Evolutionary conservation across 108 stramenopile species (phyloP), one percentile per base, ranked within the genome.

Genomic region (Fragilariopsis cylindrus): DNA sequence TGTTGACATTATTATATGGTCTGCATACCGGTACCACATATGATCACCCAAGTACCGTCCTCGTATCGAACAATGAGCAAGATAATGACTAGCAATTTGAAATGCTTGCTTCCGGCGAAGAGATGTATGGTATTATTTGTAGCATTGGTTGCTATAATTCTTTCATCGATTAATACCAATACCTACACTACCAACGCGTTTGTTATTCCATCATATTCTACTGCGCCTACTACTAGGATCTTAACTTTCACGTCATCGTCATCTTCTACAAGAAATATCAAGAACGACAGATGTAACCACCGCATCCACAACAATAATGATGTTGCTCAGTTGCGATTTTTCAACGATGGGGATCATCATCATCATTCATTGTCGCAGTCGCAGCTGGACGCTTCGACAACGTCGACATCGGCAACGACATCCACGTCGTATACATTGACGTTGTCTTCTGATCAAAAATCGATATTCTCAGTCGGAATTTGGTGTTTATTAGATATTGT

Each of bases 401-500:
- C 39, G 9, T 62, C 13, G 7, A 43, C 39, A 5, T 41, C 60
- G 4, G 5, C 60, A 9, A 21, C 60, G 13, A 7, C 39, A 11
- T 62, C 60, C 2, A 7, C 60, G 5, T 40, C 18, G 21, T 30
- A 30, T 30, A 30, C 30, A 53, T 53, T n/a, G 15, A 53, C 12
- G n/a, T 47, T 66, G 15, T 66, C 65, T 6, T 49, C 46, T 47
- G 65, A 66, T 48, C 65, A 66, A 66, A 47, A 66, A 66, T 67
- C 74, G 3, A 40, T 76, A 5, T 30, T 65, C 16, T 85, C 89
- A 1, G 85, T 82, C 7, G 12, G 73, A 9, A 8, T 78, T 11
- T 79, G 90, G 52, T 63, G 88, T n/a, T 41, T 72, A 13, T 46
- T 89, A 39, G 88, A 93, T 71, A 73, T 79, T 7, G 58, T 69